phyloP scores from a whole-genome alignment of 1,284 basidiomycete species.

The Golubevia sp. region DNA sequence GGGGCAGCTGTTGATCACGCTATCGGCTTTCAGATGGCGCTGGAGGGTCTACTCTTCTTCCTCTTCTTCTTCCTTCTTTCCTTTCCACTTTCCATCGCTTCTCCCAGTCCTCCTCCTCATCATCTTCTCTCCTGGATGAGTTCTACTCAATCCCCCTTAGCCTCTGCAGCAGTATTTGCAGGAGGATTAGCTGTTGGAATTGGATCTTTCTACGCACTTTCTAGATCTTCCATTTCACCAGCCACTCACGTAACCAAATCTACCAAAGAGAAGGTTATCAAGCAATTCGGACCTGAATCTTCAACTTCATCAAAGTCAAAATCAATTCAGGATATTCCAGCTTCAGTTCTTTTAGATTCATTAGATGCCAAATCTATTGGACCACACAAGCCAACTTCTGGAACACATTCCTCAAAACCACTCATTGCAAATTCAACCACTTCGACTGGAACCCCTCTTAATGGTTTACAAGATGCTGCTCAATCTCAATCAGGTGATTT shows the following conservation, averaged over 20 bases:
- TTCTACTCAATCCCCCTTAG: neutral
- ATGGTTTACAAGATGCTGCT: neutral
- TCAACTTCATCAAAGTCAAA: neutral
- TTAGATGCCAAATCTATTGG: neutral
- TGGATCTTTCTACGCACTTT: constrained; percentile 44
- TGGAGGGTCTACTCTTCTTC: too few relatives aligned
- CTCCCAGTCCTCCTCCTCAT: neutral
- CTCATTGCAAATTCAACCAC: neutral
- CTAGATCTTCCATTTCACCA: constrained; percentile 36
- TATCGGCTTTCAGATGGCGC: too few relatives aligned
- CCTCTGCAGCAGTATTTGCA: constrained; percentile 35
- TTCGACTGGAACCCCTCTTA: neutral
- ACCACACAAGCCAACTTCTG: neutral
- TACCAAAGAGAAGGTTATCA: constrained; percentile 31
- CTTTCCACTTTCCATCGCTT: too few relatives aligned
- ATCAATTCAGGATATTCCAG: too few relatives aligned
- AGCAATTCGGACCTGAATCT: neutral
- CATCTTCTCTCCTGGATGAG: neutral
- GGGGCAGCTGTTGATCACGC: too few relatives aligned
- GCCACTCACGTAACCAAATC: constrained; percentile 41
- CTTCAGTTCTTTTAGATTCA: too few relatives aligned
- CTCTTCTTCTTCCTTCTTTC: too few relatives aligned
- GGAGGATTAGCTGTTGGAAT: constrained; percentile 50
- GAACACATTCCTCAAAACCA: neutral
- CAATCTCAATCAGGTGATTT: neutral